Evolutionary conservation across 148 eudicot species (phyloP), one percentile per base, ranked within the genome.

Genomic region (Amaranthus palmeri): DNA sequence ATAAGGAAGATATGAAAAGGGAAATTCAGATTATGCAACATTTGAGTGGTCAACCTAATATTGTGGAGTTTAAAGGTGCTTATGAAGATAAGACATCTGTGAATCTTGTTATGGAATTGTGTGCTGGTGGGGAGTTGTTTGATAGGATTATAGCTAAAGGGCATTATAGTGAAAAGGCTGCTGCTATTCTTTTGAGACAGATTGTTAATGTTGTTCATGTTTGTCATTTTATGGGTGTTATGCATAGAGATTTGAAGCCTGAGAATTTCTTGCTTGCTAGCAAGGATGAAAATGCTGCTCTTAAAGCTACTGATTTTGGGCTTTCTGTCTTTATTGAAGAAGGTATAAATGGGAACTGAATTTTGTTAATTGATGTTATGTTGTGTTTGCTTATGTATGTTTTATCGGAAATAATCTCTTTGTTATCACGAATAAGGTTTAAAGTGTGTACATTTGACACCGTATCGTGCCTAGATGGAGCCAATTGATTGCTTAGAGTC

Each of bases 21-120:
- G 97, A 91, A 81, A 83, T 91, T 75, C 91, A 87, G 84, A 79
- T 91, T 25, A 91, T 91, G 97, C 97, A 91, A 71, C 97, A 91
- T 83, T 48, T 91, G 84, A 91, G 97, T 78, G 91, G 97, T 55
- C 97, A 91, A 14, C 76, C 91, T 2, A 91, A 91, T 48, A 84
- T 91, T 68, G 97, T 88, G 9, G 97, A 88, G 68, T 91, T 88
- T 70, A 91, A 84, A 75, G 97, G 97, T 5, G 93, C 88, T 43
- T 91, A 91, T 81, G 97, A 91, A 78, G 97, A 91, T 59, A 87
- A 78, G 71, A 65, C 72, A 4, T 79, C 84, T 0, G 97, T 91
- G 11, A 82, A 88, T 81, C 83, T 91, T n/a, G 97, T 88, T 10
- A 91, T 91, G 97, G 96, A 91, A 67, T 73, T 91, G 63, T 91